Evolutionary conservation across 768 basidiomycete genomes (phyloP), one percentile per base, ranked within the genome.

Genomic region (Termitomyces eurrhizus): DNA sequence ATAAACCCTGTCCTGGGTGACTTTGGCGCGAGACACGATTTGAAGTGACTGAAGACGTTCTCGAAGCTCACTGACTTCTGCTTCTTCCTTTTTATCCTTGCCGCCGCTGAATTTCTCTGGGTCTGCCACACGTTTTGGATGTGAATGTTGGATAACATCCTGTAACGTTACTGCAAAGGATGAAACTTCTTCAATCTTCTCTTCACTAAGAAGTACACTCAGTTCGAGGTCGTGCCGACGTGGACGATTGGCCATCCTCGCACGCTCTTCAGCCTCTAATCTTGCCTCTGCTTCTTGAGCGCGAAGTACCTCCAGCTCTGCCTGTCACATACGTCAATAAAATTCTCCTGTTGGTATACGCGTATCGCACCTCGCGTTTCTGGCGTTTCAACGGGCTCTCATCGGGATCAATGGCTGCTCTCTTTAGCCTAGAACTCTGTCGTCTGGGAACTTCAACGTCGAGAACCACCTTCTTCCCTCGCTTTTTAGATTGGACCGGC

Each of bases 1-100:
- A 66, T 94, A 94, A 1, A 94, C 69, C 24, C 92, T 76, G 61
- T 88, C 80, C 62, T 84, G 77, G 1, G 88, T 92, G 8, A 93
- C 91, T 71, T 93, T 93, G 14, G 92, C 92, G 58, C 90, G 80
- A 36, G 89, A 83, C 2, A 89, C 78, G n/a, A 93, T 77, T 60
- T 82, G 84, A 69, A 93, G 67, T 36, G 75, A 72, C 59, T 79
- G 69, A 11, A 92, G 74, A 62, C 74, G 82, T 64, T 83, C 72
- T 61, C 79, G 80, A 60, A 94, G 69, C 52, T 81, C 81, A 16
- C 75, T 69, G 1, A 86, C 77, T n/a, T 79, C 83, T 21, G 67
- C 72, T 21, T 76, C 70, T 36, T 86, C 83, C 57, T 74, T 75
- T 64, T 76, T 70, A 60, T 83, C 78, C 41, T 72, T 73, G 5